phyloP scores from a whole-genome alignment of 768 basidiomycete genomes.

The Auriscalpium orientale region DNA sequence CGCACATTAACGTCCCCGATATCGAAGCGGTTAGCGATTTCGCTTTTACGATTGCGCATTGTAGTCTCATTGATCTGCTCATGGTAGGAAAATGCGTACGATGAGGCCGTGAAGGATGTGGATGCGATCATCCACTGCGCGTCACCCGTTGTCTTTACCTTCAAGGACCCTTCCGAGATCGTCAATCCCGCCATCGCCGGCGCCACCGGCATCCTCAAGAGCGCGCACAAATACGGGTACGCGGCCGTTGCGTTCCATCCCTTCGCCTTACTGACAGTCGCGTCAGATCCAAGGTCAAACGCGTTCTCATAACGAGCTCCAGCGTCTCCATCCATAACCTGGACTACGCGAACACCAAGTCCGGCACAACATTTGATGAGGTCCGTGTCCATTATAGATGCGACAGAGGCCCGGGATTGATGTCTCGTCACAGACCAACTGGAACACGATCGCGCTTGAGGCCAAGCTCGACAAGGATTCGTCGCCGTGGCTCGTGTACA shows the following conservation, averaged over 20 bases:
- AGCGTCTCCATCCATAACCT: slow-evolving; percentile 1
- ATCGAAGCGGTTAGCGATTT: slow-evolving; percentile 19
- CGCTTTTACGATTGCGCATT: slow-evolving; percentile 13
- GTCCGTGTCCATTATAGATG: background rate
- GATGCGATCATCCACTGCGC: slow-evolving; percentile 34
- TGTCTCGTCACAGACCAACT: slow-evolving; percentile 16
- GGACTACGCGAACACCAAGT: background rate
- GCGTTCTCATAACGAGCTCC: slow-evolving; percentile 8
- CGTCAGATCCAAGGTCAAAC: slow-evolving; percentile 14
- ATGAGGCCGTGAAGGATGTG: slow-evolving; percentile 38
- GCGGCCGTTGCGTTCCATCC: background rate
- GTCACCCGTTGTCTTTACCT: slow-evolving; percentile 24
- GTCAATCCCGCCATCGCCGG: slow-evolving; percentile 34
- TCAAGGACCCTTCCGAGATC: slow-evolving; percentile 21
- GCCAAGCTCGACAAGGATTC: slow-evolving; percentile 25
- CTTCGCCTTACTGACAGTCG: background rate
- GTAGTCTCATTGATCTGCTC: background rate
- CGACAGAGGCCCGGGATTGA: background rate
- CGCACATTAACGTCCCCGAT: background rate
- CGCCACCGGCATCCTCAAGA: slow-evolving; percentile 27
- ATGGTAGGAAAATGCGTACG: slow-evolving; percentile 28
- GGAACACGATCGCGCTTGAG: slow-evolving; percentile 25
- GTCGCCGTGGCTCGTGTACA: slow-evolving; percentile 23
- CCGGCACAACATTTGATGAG: background rate
- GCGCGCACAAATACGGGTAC: slow-evolving; percentile 16